Evolutionary conservation across 805 yeast species (phyloP), one percentile per base, ranked within the genome.

Genomic region (Wickerhamomyces rabaulensis): DNA sequence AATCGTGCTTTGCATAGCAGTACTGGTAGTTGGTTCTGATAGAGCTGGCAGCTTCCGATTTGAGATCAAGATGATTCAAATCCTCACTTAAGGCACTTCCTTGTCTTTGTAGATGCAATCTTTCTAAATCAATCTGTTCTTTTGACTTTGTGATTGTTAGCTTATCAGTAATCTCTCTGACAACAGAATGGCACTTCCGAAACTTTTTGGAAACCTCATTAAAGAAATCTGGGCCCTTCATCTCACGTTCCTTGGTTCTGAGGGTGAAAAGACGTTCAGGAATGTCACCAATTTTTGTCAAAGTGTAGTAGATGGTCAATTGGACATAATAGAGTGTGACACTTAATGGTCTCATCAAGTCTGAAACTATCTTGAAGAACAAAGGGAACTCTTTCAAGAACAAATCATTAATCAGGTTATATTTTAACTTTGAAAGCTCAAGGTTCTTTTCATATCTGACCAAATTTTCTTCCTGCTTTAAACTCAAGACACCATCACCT

Each of bases 351-450:
- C 58, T 55, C 36, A 70, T 54, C 21, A 72, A 55, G 13, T 53
- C 41, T 4, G 61, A 48, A 0, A 71, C 58, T 10, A 72, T 56
- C 7, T 60, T 46, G 46, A 73, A 65, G 41, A 77, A 73, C 3
- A 49, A 42, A 0, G 84, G 82, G 1, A 80, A 54, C 38, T 79
- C 84, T 26, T 47, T 48, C 47, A 76, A 75, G 49, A 80, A 62
- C 3, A 52, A 43, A 5, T 55, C 50, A 54, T 78, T 75, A 31
- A 68, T 50, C 10, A 49, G 41, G 2, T 71, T 70, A 52, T 71
- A 76, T 42, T 55, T 71, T 56, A 48, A 64, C 47, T 52, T 66
- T 50, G 53, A 63, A 44, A 56, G 58, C 49, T 57, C 66, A 25
- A 61, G 39, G 44, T 59, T 60, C 48, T 60, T 61, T 42, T 63